Evolutionary conservation across 306 rosid species (phyloP), one percentile per base, ranked within the genome.

Genomic region (Ormosia emarginata): DNA sequence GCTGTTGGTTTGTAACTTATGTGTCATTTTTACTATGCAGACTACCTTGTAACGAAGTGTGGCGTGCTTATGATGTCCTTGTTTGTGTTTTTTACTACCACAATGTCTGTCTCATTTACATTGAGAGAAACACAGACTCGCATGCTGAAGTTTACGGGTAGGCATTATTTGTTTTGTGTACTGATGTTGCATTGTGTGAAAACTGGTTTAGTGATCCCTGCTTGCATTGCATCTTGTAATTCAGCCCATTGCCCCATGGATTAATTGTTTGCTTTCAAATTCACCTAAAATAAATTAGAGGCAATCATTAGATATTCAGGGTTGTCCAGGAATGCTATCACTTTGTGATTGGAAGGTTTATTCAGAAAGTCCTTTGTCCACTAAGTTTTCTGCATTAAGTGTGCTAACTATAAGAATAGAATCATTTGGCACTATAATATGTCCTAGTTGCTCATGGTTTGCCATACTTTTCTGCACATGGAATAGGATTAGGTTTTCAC

Each of bases 31-130:
- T 7, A 49, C 66, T 67, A 24, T 86, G 92, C 97, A 96, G 99
- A 96, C 83, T 96, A 96, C 87, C 95, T 96, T 47, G 99, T 92
- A 84, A 93, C 89, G 15, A 96, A 96, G 90, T 96, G 98, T 82
- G 99, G 99, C 5, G 97, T 96, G 88, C 99, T 96, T 79, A 93
- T 96, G 97, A 96, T 96, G 99, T 93, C 99, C 30, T 83, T 96
- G 55, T 96, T 96, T 82, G 99, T 96, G 79, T 96, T 96, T 88
- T 95, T 96, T 81, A 96, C 99, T 32, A 96, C 98, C 41, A 96
- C 98, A 62, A 96, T 96, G 99, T 96, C 99, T 0, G 99, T 96
- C 64, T 96, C 99, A 50, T 96, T 96, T 80, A 96, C 99, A 52
- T 89, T 96, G 86, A 92, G 99, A 83, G 99, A 96, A 90, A 96